Evolutionary conservation across 495 filamentous ascomycete genomes (phyloP).

Genomic region (Neurospora discreta): DNA sequence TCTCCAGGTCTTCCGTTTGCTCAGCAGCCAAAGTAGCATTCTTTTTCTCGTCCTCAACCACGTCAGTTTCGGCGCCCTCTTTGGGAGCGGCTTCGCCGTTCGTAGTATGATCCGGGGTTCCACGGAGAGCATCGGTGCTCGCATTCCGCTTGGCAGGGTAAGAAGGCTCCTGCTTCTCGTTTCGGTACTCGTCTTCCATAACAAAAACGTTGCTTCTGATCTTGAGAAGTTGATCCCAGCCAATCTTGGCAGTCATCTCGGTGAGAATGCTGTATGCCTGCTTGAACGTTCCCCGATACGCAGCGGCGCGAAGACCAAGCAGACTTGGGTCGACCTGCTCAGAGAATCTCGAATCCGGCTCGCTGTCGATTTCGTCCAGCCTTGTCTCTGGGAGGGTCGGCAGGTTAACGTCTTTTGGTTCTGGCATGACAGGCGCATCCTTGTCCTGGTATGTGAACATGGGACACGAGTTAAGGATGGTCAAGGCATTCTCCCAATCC

Average conservation of each 20-base stretch:
- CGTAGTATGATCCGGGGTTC: conserved; percentile 47
- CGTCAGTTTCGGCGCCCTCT: conserved; percentile 39
- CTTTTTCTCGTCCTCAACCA: conserved; percentile 31
- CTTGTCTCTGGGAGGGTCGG: conserved; percentile 83
- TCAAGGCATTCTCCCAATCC: conserved; percentile 84
- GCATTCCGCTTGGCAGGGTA: conserved; percentile 50
- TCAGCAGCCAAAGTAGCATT: conserved; percentile 8
- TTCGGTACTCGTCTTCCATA: conserved; percentile 97
- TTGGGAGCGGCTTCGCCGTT: conserved; percentile 42
- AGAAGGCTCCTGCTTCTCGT: conserved; percentile 62
- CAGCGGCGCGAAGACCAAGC: conserved; percentile 73
- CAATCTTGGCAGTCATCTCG: conserved; percentile 88
- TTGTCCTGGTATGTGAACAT: conserved; percentile 99
- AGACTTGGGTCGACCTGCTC: conserved; percentile 84
- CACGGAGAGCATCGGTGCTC: conserved; percentile 64
- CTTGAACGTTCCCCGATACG: conserved; percentile 87
- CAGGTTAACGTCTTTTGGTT: conserved; percentile 73
- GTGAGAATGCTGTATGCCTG: conserved; percentile 91
- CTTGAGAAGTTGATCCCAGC: conserved; percentile 91
- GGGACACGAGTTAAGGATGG: conserved; percentile 96
- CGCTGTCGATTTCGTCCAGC: conserved; percentile 86
- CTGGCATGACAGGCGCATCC: conserved; percentile 86
- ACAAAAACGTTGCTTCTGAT: conserved; percentile 95
- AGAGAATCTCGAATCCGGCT: conserved; percentile 65
- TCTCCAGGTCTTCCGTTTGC: conserved; percentile 47